These are phyloP conservation scores for Brassica juncea DNA, from an alignment of 345 rosid genomes.

Conservation along the genomic window DNA sequence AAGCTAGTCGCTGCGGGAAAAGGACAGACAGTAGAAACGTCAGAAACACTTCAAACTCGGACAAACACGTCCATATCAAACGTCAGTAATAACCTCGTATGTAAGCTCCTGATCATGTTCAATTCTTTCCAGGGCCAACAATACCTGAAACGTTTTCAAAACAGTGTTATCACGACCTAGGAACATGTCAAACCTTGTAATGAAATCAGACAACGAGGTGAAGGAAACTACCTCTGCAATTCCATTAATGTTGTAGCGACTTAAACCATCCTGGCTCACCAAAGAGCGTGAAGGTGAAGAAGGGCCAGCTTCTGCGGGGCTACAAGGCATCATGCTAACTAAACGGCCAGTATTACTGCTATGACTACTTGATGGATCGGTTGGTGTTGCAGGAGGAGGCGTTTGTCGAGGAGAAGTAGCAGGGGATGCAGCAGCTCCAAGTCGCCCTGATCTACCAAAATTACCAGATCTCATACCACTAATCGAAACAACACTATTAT, in stretches of 20 bases:
- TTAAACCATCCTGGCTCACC: constrained; percentile 54
- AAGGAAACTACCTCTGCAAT: constrained; percentile 71
- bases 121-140: constrained; percentile 84
- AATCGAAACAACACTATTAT: constrained; percentile 52
- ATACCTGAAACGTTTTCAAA: constrained; percentile 48
- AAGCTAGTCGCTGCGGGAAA: constrained; percentile 70
- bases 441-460: constrained; percentile 47
- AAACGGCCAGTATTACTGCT: constrained; percentile 27
- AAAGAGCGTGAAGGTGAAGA: constrained; percentile 35
- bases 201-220: constrained; percentile 23
- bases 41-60: constrained; percentile 6
- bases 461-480: constrained; percentile 57
- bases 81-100: constrained; percentile 57
- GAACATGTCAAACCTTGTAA: constrained; percentile 27
- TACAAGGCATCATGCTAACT: constrained; percentile 49
- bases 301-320: constrained; percentile 50
- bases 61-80: constrained; percentile 27
- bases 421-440: constrained; percentile 33
- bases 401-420: constrained; percentile 44
- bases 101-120: constrained; percentile 77
- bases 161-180: background rate
- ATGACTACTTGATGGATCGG: constrained; percentile 29
- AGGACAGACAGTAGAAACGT: background rate
- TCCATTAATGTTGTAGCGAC: constrained; percentile 67
- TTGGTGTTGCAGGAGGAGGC: constrained; percentile 47